A percentile compares a stretch with the other conserved stretches of the same genome.
Evolutionary conservation across 192 early-diverging fungal species (phyloP).

Genomic region (Backusella tarrabulga): DNA sequence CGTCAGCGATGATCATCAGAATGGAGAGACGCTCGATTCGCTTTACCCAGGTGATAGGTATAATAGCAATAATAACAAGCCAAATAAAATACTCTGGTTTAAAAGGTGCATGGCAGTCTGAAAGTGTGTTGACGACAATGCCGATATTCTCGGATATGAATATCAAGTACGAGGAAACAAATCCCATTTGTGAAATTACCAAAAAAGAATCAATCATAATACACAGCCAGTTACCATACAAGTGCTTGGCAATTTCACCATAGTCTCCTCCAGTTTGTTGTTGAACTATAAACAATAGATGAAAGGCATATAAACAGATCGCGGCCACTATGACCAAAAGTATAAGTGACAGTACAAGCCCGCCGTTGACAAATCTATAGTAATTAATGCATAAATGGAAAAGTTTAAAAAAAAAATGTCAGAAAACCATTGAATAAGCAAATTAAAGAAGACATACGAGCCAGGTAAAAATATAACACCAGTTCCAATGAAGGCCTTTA

Average conservation of each 20-base stretch:
- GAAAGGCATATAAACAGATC: slow-evolving; percentile 60
- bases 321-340: slow-evolving; percentile 57
- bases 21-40: slow-evolving; percentile 51
- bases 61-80: slow-evolving; percentile 67
- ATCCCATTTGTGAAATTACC: slow-evolving; percentile 71
- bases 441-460: slow-evolving; percentile 11
- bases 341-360: slow-evolving; percentile 58
- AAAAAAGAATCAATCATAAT: slow-evolving; percentile 45
- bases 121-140: slow-evolving; percentile 63
- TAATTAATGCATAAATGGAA: not conserved
- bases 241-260: slow-evolving; percentile 52
- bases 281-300: slow-evolving; percentile 39
- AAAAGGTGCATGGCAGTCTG: slow-evolving; percentile 56
- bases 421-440: not conserved
- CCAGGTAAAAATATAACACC: slow-evolving; percentile 59
- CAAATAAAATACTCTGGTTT: slow-evolving; percentile 70
- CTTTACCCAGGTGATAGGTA: slow-evolving; percentile 66
- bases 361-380: slow-evolving; percentile 56
- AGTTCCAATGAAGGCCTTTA: slow-evolving; percentile 66
- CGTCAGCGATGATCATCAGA: slow-evolving; percentile 66
- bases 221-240: slow-evolving; percentile 38
- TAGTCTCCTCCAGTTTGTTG: slow-evolving; percentile 52
- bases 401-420: not conserved
- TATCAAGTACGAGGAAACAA: slow-evolving; percentile 84
- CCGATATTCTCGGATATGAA: slow-evolving; percentile 85